A percentile compares a stretch with the other conserved stretches of the same genome.
These are phyloP conservation scores for Vicia sativa DNA, from an alignment of 306 rosid species.

Conservation along the genomic window DNA sequence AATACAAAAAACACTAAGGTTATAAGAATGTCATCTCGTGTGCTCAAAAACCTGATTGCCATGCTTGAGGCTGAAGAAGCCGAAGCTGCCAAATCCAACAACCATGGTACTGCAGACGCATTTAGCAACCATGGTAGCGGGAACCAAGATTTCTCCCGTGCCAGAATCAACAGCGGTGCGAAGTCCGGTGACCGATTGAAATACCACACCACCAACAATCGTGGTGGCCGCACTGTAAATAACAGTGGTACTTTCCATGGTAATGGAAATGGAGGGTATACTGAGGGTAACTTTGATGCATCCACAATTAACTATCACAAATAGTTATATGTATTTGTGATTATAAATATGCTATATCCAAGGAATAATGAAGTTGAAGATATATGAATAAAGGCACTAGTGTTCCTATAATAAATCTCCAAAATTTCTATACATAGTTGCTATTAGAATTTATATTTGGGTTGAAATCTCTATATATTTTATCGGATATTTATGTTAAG, in stretches of 20 bases:
- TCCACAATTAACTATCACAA: no score
- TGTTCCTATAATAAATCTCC: no score
- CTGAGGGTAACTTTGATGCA: no score
- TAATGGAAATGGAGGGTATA: no score
- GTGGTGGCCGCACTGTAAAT: not conserved
- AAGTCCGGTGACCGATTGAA: not conserved
- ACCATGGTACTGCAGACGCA: not conserved
- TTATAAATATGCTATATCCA: no score
- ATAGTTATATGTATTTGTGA: no score
- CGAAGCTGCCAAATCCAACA: not conserved
- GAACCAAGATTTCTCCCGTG: not conserved
- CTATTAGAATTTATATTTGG: no score
- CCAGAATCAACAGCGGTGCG: conserved; percentile 21
- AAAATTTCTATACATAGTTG: no score
- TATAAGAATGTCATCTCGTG: not conserved
- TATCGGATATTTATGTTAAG: no score
- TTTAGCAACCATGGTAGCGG: not conserved
- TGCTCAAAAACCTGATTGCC: conserved; percentile 4
- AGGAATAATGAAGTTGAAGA: no score
- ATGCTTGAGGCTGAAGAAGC: conserved; percentile 20
- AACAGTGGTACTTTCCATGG: not conserved
- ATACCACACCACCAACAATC: not conserved
- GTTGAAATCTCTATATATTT: no score
- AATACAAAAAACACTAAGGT: not conserved
- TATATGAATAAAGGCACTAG: no score